Evolutionary conservation across 179 eudicot species (phyloP).

Genomic region (Beta macrorhiza): DNA sequence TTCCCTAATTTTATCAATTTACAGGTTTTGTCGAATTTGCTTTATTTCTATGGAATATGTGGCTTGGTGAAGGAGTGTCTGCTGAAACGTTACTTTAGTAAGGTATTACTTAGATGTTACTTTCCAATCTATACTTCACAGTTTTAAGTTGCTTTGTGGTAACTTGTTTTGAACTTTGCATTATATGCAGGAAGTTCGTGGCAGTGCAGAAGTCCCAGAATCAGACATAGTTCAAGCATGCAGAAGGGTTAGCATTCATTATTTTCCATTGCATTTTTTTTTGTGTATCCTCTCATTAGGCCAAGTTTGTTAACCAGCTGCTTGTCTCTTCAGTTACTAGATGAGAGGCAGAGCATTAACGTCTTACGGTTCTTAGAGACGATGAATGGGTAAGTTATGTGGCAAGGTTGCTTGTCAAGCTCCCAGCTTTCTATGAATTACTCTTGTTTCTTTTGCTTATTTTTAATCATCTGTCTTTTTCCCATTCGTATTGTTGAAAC

Average conservation of each 20-base stretch:
- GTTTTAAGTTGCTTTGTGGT: background rate
- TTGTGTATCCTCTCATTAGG: background rate
- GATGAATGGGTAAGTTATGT: conserved; percentile 61
- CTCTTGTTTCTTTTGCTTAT: background rate
- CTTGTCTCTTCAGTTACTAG: conserved; percentile 59
- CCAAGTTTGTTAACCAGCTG: background rate
- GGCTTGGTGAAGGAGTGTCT: conserved; percentile 76
- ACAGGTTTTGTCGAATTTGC: conserved; percentile 82
- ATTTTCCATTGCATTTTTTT: background rate
- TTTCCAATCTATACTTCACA: background rate
- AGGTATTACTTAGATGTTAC: conserved; percentile 46
- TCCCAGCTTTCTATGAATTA: background rate
- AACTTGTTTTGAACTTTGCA: conserved; percentile 9
- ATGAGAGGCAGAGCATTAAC: conserved; percentile 78
- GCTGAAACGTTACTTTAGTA: conserved; percentile 87
- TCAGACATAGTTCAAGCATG: conserved; percentile 92
- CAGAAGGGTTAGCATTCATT: conserved; percentile 67
- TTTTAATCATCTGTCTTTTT: background rate
- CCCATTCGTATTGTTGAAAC: conserved; percentile 12
- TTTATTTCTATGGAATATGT: conserved; percentile 87
- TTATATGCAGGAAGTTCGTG: conserved; percentile 72
- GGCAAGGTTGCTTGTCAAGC: background rate
- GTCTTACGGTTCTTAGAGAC: conserved; percentile 87
- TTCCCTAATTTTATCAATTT: conserved; percentile 17
- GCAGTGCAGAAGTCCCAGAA: conserved; percentile 70